These are phyloP conservation scores for Penicillium arizonense DNA, from an alignment of 495 filamentous ascomycete genomes.

Conservation along the genomic window DNA sequence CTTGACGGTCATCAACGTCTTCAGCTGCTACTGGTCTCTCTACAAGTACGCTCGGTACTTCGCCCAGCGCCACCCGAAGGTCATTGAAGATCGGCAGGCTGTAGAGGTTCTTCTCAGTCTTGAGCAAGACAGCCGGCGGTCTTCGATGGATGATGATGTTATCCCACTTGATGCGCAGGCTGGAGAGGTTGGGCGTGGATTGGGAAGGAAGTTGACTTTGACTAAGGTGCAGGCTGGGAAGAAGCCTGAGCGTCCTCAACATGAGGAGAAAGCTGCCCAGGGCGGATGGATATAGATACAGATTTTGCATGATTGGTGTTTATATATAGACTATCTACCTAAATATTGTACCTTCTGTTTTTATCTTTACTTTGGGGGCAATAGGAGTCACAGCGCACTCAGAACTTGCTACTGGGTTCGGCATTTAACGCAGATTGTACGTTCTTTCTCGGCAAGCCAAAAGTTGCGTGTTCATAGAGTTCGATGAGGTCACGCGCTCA, in stretches of 20 bases:
- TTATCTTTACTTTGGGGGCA: too few relatives aligned
- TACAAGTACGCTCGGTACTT: conserved; percentile 46
- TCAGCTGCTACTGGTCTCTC: conserved; percentile 42
- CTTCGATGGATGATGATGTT: conserved; percentile 2
- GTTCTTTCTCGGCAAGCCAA: too few relatives aligned
- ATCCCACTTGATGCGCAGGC: background rate
- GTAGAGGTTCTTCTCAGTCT: conserved; percentile 36
- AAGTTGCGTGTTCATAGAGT: too few relatives aligned
- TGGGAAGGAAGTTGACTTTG: background rate
- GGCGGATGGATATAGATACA: too few relatives aligned
- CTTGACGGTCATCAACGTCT: conserved; percentile 39
- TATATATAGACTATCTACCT: background rate
- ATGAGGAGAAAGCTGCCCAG: background rate
- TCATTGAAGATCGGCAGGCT: conserved; percentile 42
- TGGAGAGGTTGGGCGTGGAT: background rate
- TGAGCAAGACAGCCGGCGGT: conserved; percentile 12
- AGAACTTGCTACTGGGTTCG: too few relatives aligned
- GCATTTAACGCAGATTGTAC: too few relatives aligned
- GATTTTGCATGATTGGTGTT: too few relatives aligned
- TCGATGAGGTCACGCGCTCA: too few relatives aligned
- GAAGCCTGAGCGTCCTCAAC: background rate
- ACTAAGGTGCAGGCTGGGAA: conserved; percentile 4
- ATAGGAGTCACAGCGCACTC: too few relatives aligned
- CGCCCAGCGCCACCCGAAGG: conserved; percentile 39
- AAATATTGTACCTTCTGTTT: too few relatives aligned